Evolutionary conservation across 2,329 filamentous ascomycete genomes (phyloP).

Genomic region (Sclerotinia nivalis): DNA sequence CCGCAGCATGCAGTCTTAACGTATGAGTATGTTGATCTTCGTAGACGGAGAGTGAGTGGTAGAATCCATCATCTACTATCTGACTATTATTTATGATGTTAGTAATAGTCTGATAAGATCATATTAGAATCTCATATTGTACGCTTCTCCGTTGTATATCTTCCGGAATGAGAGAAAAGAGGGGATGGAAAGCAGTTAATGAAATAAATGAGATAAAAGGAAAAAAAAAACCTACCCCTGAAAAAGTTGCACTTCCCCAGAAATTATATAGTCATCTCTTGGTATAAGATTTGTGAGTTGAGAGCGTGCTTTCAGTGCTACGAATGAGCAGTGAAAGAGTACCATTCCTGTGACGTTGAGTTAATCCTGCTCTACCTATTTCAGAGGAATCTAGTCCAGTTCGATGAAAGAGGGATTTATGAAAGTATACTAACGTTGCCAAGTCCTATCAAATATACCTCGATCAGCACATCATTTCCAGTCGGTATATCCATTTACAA

Average conservation of each 20-base stretch:
- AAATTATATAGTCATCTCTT: slow-evolving; percentile 50
- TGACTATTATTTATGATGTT: slow-evolving; percentile 44
- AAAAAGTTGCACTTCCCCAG: slow-evolving; percentile 54
- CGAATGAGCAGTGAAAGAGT: slow-evolving; percentile 59
- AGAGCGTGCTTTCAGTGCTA: slow-evolving; percentile 56
- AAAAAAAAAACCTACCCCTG: slow-evolving; percentile 52
- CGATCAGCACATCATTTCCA: not conserved
- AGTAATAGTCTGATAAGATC: not conserved
- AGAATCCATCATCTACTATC: slow-evolving; percentile 57
- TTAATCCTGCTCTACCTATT: not conserved
- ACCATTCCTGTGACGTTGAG: slow-evolving; percentile 52
- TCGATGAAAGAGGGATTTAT: too few relatives aligned
- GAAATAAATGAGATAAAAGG: not conserved
- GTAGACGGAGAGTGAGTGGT: slow-evolving; percentile 56
- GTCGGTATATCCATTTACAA: too few relatives aligned
- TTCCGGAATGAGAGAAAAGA: too few relatives aligned
- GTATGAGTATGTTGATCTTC: slow-evolving; percentile 51
- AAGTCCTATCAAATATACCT: slow-evolving; percentile 3
- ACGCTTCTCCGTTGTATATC: not conserved
- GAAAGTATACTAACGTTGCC: slow-evolving; percentile 18
- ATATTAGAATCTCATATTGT: too few relatives aligned
- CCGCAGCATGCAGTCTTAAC: slow-evolving; percentile 56
- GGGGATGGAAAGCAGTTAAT: not conserved
- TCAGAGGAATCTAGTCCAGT: not conserved
- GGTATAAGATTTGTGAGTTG: slow-evolving; percentile 48